These are phyloP conservation scores for Phytophthora tentaculata DNA, from an alignment of 352 stramenopile genomes.

Conservation along the genomic window DNA sequence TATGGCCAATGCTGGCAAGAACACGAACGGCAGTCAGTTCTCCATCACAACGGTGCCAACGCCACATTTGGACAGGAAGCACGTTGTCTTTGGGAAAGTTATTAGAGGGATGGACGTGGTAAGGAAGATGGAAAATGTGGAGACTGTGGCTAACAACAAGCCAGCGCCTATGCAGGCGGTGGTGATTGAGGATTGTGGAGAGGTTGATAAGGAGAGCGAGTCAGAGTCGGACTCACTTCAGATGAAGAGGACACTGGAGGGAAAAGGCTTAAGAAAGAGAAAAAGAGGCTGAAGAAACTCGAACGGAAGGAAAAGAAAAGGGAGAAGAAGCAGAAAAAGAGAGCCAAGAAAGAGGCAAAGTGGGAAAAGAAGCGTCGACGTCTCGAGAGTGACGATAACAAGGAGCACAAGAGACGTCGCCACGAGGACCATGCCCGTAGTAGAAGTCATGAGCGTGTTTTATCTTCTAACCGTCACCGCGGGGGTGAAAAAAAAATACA, in stretches of 20 bases:
- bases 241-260: constrained; percentile 13
- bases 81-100: constrained; percentile 99
- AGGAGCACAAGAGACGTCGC: constrained; percentile 25
- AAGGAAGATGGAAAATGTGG: constrained; percentile 91
- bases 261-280: constrained; percentile 28
- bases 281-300: constrained; percentile 37
- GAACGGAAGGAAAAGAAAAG: constrained; percentile 21
- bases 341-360: constrained; percentile 30
- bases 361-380: constrained; percentile 1
- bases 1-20: constrained; percentile 93
- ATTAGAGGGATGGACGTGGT: constrained; percentile 73
- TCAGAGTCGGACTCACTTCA: constrained; percentile 10
- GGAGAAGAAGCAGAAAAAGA: constrained; percentile 42
- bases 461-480: neutral
- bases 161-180: constrained; percentile 83
- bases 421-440: constrained; percentile 1
- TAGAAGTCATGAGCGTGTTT: constrained; percentile 7
- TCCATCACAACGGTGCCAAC: constrained; percentile 89
- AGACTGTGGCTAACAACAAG: constrained; percentile 86
- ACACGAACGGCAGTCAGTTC: constrained; percentile 87
- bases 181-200: constrained; percentile 95
- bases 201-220: constrained; percentile 42
- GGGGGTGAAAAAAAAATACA: neutral
- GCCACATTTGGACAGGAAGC: constrained; percentile 97
- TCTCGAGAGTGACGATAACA: constrained; percentile 15